Base-by-base conservation (phyloP, 257 asterid species). In the Striga asiatica region DNA sequence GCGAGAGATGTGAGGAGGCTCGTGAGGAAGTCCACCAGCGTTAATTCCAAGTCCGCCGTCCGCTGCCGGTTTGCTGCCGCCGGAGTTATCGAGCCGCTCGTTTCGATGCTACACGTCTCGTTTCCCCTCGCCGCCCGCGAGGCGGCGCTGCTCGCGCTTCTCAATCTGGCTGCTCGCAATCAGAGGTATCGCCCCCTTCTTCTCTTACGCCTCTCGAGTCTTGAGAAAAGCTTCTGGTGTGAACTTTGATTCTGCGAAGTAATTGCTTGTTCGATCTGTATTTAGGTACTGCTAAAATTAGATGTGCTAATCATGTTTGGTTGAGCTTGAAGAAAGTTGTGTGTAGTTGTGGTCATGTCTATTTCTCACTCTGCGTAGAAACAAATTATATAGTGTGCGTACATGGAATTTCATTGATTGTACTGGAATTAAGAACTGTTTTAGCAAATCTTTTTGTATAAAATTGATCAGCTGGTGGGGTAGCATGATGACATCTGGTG, bases 151-250 rank as follows among this genome's bases (percentile, higher is more conserved):
- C 81, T 88, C 34, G 97, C 97, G 47, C 84, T 88, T 69, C 95
- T 88, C 66, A 88, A 88, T 68, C 93, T 88, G 65, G 97, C 97
- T 27, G 93, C 81, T 56, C 95, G 97, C 24, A 71, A 88, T 70
- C 88, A 78, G 68, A 71, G 85, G 96, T 84, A 20, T 20, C 17
- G 8, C 50, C 8, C 16, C 14, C 19, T 37, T 24, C 39, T 43
- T 34, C 27, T 23, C 54, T 35, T 39, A 53, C 51, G 2, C n/a
- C 1, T 6, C n/a, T 22, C 52, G 50, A 14, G 11, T n/a, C 19
- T 50, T 50, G 54, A 48, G 57, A 58, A 60, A 21, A 12, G 37
- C 61, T 5, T 49, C 28, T 14, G 18, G 14, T 23, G 5, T 38
- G 50, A 20, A 19, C 6, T 21, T 8, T 11, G 48, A 31, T n/a